Conservation (phyloP, 2,329 filamentous ascomycete genomes). For the Graphiopsis chlorocephala region DNA sequence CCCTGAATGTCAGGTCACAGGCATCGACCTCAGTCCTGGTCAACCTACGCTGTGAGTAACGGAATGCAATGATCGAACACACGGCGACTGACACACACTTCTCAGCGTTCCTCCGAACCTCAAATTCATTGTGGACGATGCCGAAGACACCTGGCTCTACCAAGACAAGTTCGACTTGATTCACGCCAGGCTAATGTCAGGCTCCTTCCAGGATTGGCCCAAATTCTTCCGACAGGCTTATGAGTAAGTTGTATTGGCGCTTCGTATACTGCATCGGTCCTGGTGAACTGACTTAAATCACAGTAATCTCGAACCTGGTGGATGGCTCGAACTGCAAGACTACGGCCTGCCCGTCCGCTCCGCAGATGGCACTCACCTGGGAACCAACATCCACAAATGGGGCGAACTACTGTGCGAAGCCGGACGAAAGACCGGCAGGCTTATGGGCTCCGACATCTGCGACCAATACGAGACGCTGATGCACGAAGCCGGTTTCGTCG, state of each 20-base stretch:
- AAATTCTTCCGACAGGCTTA: constrained; percentile 50
- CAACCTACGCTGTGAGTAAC: constrained; percentile 43
- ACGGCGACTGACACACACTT: neutral
- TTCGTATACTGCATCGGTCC: neutral
- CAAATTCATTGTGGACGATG: constrained; percentile 62
- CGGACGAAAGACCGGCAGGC: constrained; percentile 40
- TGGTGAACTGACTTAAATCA: constrained; percentile 17
- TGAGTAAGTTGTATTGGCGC: constrained; percentile 30
- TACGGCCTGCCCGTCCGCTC: constrained; percentile 42
- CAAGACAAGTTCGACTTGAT: constrained; percentile 56
- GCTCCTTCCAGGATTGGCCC: constrained; percentile 54
- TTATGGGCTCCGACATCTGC: constrained; percentile 40
- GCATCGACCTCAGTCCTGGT: constrained; percentile 50
- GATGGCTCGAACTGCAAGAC: constrained; percentile 53
- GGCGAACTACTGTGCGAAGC: constrained; percentile 39
- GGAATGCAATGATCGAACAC: neutral
- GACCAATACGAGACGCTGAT: constrained; percentile 40
- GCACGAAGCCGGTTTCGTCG: constrained; percentile 42
- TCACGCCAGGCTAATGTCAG: constrained; percentile 51
- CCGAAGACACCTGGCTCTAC: constrained; percentile 59
- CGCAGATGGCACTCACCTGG: constrained; percentile 36
- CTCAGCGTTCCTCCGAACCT: constrained; percentile 57
- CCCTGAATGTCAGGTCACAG: constrained; percentile 42
- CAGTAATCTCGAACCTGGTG: constrained; percentile 48
- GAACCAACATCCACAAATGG: constrained; percentile 35